phyloP scores from a whole-genome alignment of 1,284 basidiomycete genomes.

The Phellopilus nigrolimitatus region DNA sequence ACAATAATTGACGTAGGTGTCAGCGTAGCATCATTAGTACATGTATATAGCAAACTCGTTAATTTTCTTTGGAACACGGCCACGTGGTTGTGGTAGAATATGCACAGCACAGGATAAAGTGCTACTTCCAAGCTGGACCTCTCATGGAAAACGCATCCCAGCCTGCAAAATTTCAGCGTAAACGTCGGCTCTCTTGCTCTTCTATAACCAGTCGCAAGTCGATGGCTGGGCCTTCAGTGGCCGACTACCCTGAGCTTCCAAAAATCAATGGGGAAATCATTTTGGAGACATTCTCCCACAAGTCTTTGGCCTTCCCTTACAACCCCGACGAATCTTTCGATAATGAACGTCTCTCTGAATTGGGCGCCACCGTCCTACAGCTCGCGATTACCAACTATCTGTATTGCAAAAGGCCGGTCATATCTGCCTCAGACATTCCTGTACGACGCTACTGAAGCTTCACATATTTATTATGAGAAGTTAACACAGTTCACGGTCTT shows the following conservation, averaged over 20 bases:
- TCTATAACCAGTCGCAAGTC: background rate
- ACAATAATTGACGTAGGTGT: background rate
- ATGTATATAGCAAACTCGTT: too few relatives aligned
- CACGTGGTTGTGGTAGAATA: too few relatives aligned
- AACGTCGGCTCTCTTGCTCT: background rate
- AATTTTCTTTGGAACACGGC: too few relatives aligned
- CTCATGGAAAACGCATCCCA: background rate
- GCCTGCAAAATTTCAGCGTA: background rate
- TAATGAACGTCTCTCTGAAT: constrained; percentile 49
- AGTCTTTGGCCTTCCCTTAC: constrained; percentile 46
- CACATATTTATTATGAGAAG: background rate
- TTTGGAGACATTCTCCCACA: constrained; percentile 65
- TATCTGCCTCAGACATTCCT: constrained; percentile 43
- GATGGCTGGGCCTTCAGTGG: constrained; percentile 24
- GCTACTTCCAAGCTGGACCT: too few relatives aligned
- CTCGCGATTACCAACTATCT: constrained; percentile 45
- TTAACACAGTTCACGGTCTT: background rate
- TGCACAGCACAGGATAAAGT: too few relatives aligned
- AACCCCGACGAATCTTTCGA: constrained; percentile 37
- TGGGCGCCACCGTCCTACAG: constrained; percentile 51
- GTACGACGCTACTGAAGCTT: constrained; percentile 32
- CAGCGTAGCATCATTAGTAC: too few relatives aligned
- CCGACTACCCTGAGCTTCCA: constrained; percentile 36
- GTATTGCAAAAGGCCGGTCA: constrained; percentile 51
- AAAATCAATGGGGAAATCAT: constrained; percentile 46